Conservation (phyloP, 2,329 filamentous ascomycete genomes). For the Apiospora aurea region DNA sequence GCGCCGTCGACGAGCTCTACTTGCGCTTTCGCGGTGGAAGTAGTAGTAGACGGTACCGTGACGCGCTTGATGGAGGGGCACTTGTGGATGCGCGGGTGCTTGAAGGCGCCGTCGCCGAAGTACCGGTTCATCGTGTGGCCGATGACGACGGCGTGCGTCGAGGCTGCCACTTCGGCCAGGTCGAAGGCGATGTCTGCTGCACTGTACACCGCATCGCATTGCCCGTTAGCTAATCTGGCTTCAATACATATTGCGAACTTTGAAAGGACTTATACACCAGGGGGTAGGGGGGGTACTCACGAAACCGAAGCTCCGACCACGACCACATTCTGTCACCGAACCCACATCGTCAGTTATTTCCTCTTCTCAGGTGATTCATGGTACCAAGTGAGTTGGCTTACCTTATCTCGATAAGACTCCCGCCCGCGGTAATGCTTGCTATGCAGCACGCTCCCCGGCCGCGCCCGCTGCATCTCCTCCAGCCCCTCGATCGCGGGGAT, state of each 20-base stretch:
- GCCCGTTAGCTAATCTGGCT: too few relatives aligned
- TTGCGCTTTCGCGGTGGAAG: constrained; percentile 37
- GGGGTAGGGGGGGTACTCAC: neutral
- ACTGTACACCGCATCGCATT: neutral
- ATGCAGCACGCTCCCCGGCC: constrained; percentile 60
- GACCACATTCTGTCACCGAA: constrained; percentile 57
- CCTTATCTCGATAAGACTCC: constrained; percentile 54
- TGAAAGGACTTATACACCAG: too few relatives aligned
- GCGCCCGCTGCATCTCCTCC: constrained; percentile 51
- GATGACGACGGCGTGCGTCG: constrained; percentile 37
- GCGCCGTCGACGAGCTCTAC: constrained; percentile 65
- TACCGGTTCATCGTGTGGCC: constrained; percentile 39
- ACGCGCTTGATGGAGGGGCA: constrained; percentile 55
- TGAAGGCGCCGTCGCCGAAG: constrained; percentile 39
- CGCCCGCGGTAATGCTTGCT: constrained; percentile 60
- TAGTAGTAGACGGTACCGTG: constrained; percentile 32
- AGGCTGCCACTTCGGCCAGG: constrained; percentile 31
- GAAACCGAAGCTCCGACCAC: constrained; percentile 71
- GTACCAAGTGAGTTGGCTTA: too few relatives aligned
- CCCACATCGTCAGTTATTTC: too few relatives aligned
- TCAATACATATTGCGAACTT: too few relatives aligned
- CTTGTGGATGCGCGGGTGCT: constrained; percentile 35
- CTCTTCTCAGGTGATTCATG: too few relatives aligned
- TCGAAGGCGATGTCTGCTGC: constrained; percentile 59
- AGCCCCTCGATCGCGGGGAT: constrained; percentile 55